Evolutionary conservation across 371 early-diverging fungal species (phyloP).

Genomic region (Mortierella sp.): DNA sequence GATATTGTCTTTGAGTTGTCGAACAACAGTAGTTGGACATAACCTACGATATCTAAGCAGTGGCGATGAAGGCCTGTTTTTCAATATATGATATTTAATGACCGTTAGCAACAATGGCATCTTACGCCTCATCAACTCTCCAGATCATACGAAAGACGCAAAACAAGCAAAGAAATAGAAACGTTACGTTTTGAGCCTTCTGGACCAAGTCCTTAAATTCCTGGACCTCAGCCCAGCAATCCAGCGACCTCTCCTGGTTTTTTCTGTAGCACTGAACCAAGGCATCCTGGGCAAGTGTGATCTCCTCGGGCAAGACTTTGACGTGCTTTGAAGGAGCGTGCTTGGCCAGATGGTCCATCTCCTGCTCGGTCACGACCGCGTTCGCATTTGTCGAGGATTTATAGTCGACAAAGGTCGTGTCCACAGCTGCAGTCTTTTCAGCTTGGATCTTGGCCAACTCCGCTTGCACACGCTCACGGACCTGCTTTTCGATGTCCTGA

Average conservation of each 20-base stretch:
- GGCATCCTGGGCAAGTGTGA: slow-evolving; percentile 57
- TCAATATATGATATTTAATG: not conserved
- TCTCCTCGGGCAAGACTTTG: slow-evolving; percentile 52
- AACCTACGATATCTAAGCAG: slow-evolving; percentile 15
- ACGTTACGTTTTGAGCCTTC: slow-evolving; percentile 53
- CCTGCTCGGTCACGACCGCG: slow-evolving; percentile 48
- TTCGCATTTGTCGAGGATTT: slow-evolving; percentile 46
- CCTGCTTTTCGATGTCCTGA: slow-evolving; percentile 48
- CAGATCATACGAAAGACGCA: no score
- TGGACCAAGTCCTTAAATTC: slow-evolving; percentile 59
- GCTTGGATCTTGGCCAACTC: slow-evolving; percentile 46
- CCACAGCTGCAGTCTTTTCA: slow-evolving; percentile 26
- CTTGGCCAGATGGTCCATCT: slow-evolving; percentile 46
- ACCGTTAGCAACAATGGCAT: no score
- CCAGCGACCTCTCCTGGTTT: slow-evolving; percentile 57
- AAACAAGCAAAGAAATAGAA: not conserved
- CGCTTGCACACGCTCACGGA: slow-evolving; percentile 51
- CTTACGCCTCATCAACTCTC: no score
- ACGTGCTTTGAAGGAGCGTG: slow-evolving; percentile 34
- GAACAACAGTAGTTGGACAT: not conserved
- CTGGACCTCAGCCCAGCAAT: slow-evolving; percentile 66
- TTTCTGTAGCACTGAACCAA: slow-evolving; percentile 56
- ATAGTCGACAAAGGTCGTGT: slow-evolving; percentile 39
- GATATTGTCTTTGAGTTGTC: not conserved
- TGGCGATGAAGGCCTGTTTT: slow-evolving; percentile 47